Evolutionary conservation across 2,329 filamentous ascomycete genomes (phyloP).

Genomic region (Fusarium gaditjirri): DNA sequence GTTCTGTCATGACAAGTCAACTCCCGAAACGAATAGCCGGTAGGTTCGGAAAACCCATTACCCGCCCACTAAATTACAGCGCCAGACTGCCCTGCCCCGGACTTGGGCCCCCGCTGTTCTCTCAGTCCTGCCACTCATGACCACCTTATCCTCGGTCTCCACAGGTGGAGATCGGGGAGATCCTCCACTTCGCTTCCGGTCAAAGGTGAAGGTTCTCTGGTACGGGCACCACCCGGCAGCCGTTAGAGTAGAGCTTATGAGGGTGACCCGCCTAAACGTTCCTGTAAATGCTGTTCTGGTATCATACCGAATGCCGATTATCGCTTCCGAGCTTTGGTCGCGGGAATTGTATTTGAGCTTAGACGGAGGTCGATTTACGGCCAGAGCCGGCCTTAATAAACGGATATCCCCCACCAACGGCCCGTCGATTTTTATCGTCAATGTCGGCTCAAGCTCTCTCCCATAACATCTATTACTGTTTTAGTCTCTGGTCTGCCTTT

Average conservation of each 20-base stretch:
- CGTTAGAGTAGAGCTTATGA: slow-evolving; percentile 9
- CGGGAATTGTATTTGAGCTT: slow-evolving; percentile 16
- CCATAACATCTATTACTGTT: background rate
- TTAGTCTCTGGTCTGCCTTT: background rate
- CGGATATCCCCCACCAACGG: slow-evolving; percentile 38
- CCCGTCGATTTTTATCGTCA: slow-evolving; percentile 28
- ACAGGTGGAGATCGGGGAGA: slow-evolving; percentile 16
- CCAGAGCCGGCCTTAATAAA: slow-evolving; percentile 40
- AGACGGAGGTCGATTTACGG: slow-evolving; percentile 28
- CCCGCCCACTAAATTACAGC: slow-evolving; percentile 31
- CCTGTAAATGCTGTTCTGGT: background rate
- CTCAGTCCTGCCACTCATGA: slow-evolving; percentile 12
- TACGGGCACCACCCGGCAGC: slow-evolving; percentile 17
- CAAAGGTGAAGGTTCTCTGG: background rate
- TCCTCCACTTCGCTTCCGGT: slow-evolving; percentile 16
- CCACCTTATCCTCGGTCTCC: slow-evolving; percentile 28
- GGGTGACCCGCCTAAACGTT: background rate
- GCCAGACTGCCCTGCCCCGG: slow-evolving; percentile 21
- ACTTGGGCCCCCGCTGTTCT: slow-evolving; percentile 39
- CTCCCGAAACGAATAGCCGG: slow-evolving; percentile 45
- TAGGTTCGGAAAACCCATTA: slow-evolving; percentile 43
- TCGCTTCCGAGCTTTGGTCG: slow-evolving; percentile 37
- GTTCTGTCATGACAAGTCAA: slow-evolving; percentile 36
- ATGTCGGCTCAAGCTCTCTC: slow-evolving; percentile 22
- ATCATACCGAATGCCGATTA: slow-evolving; percentile 39